Evolutionary conservation across 179 eudicot genomes (phyloP), one percentile per base, ranked within the genome.

Genomic region (Beta macrorhiza): DNA sequence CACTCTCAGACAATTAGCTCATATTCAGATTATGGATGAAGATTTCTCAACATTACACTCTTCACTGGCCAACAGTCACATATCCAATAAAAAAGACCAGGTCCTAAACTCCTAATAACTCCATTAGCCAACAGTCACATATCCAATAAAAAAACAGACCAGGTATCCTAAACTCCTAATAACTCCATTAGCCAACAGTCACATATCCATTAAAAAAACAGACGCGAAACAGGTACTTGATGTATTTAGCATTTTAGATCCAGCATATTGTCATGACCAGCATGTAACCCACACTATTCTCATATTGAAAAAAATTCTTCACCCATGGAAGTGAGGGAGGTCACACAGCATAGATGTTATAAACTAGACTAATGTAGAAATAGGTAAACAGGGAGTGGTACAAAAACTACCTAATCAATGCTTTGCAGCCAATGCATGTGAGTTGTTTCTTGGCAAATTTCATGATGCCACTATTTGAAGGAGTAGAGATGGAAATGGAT

Each of bases 371-470:
- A 52, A 25, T 25, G 52, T 44, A 25, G 25, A 13, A 75, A 20
- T 7, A 4, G 47, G 17, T 10, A 44, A 11, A 55, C 32, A 53
- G 2, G 29, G 17, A 51, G 78, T 62, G 74, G 8, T 56, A 16
- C 3, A 70, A 52, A 42, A 68, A 69, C n/a, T 90, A 94, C 99
- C 97, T 91, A 83, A 97, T 89, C 70, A 92, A 72, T 74, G 98
- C 91, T 85, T 95, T 97, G 93, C 99, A 97, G 79, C 99, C 99
- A 81, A 97, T 83, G 91, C 99, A 97, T 68, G 90, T 90, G 22
- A 93, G 97, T 64, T 93, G 92, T 85, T 97, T 97, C 87, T 91
- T 92, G 32, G 98, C 97, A 88, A 94, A 97, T 88, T 88, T 97
- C 99, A 97, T 93, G 79, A 97, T 94, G 84, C 99, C 99, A 78